Evolutionary conservation across 306 rosid species (phyloP).

Genomic region (Potentilla sterilis): DNA sequence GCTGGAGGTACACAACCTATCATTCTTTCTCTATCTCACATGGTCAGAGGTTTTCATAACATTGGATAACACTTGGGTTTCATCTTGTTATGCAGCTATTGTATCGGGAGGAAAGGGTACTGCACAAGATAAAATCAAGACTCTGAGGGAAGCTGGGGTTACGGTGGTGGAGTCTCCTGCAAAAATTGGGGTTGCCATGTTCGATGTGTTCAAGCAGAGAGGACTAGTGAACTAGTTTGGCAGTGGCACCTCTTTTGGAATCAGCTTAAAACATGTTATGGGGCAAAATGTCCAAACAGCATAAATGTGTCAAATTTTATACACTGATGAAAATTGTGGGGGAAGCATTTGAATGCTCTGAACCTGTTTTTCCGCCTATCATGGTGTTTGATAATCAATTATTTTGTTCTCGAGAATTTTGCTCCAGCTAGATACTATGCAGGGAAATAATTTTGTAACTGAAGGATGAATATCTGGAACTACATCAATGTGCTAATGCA

Average conservation of each 20-base stretch:
- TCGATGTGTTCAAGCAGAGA: conserved; percentile 83
- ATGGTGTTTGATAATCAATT: conserved; percentile 1
- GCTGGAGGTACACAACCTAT: conserved; percentile 56
- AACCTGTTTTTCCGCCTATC: not conserved
- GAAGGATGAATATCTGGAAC: not conserved
- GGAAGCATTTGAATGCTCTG: conserved; percentile 11
- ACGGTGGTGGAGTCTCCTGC: conserved; percentile 99
- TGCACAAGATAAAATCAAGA: conserved; percentile 89
- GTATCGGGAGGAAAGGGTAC: conserved; percentile 99
- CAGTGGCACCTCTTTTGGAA: not conserved
- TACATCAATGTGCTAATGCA: not conserved
- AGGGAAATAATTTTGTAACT: not conserved
- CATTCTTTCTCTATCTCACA: not conserved
- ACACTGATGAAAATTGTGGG: not conserved
- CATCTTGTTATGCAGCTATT: conserved; percentile 70
- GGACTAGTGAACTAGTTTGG: conserved; percentile 64
- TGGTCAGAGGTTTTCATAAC: not conserved
- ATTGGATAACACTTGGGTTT: not conserved
- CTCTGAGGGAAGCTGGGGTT: conserved; percentile 85
- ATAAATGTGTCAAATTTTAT: not conserved
- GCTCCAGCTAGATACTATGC: not conserved
- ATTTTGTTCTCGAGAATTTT: not conserved
- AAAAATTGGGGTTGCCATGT: conserved; percentile 82
- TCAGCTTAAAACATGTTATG: not conserved
- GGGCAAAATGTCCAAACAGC: conserved; percentile 18